These are phyloP conservation scores for Martensiomyces pterosporus DNA, from an alignment of 192 early-diverging fungal genomes.

Conservation along the genomic window DNA sequence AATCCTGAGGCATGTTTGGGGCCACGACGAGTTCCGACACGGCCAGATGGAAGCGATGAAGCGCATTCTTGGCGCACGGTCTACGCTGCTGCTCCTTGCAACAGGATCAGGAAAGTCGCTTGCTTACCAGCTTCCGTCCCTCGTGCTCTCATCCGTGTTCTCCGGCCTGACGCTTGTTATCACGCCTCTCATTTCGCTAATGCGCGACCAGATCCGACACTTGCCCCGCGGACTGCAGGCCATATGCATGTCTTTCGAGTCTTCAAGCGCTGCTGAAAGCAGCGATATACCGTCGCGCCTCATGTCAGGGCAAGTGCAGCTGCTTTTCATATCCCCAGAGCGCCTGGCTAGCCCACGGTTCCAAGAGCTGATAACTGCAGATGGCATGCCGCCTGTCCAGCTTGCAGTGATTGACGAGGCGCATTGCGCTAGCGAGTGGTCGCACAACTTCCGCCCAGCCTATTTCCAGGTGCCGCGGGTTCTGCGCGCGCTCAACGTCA, in stretches of 20 bases:
- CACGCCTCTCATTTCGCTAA: slow-evolving; percentile 75
- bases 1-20: slow-evolving; percentile 48
- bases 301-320: slow-evolving; percentile 50
- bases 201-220: slow-evolving; percentile 77
- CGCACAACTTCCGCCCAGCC: slow-evolving; percentile 73
- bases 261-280: slow-evolving; percentile 9
- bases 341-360: slow-evolving; percentile 61
- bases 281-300: slow-evolving; percentile 32
- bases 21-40: slow-evolving; percentile 30
- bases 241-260: slow-evolving; percentile 57
- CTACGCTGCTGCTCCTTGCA: slow-evolving; percentile 54
- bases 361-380: slow-evolving; percentile 47
- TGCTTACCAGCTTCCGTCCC: slow-evolving; percentile 71
- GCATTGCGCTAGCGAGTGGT: slow-evolving; percentile 84
- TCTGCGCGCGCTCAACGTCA: slow-evolving; percentile 47
- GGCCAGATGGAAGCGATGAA: slow-evolving; percentile 52
- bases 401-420: slow-evolving; percentile 77
- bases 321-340: slow-evolving; percentile 75
- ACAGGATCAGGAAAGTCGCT: slow-evolving; percentile 75
- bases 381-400: slow-evolving; percentile 52
- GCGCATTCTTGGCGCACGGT: slow-evolving; percentile 35
- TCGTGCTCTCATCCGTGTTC: slow-evolving; percentile 47
- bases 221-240: slow-evolving; percentile 59
- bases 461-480: slow-evolving; percentile 60
- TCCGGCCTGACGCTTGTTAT: slow-evolving; percentile 64